Conservation (phyloP, 352 stramenopile species). For the Globisporangium ultimum region DNA sequence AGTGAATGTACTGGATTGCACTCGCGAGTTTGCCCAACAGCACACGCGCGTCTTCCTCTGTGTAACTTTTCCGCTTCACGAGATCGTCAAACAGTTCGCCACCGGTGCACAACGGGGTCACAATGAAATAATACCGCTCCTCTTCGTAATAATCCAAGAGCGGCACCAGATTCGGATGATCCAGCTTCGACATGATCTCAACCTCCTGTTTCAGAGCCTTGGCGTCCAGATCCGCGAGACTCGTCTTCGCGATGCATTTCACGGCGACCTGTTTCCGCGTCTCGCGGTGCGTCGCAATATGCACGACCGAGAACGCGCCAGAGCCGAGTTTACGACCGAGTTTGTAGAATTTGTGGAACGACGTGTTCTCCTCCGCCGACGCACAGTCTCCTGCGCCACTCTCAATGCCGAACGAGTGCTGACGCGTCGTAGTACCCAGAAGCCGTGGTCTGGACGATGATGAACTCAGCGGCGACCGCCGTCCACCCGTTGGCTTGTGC, state of each 20-base stretch:
- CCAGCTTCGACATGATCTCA: conserved; percentile 62
- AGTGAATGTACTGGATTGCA: conserved; percentile 92
- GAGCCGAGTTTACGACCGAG: conserved; percentile 83
- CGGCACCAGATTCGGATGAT: conserved; percentile 74
- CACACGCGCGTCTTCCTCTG: conserved; percentile 91
- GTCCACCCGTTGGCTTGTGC: conserved; percentile 10
- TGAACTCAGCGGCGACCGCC: conserved; percentile 13
- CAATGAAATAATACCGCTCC: conserved; percentile 73
- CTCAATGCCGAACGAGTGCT: conserved; percentile 46
- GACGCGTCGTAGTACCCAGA: conserved; percentile 18
- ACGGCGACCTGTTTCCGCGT: conserved; percentile 75
- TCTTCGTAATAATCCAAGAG: conserved; percentile 78
- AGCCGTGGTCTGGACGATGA: conserved; percentile 9
- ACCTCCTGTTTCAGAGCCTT: conserved; percentile 66
- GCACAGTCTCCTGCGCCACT: conserved; percentile 10
- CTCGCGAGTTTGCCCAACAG: conserved; percentile 90
- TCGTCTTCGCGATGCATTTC: conserved; percentile 73
- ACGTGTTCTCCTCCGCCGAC: conserved; percentile 16
- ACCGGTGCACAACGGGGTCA: conserved; percentile 73
- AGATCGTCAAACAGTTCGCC: conserved; percentile 96
- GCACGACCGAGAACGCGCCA: conserved; percentile 87
- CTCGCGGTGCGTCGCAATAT: conserved; percentile 70
- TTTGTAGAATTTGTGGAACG: conserved; percentile 76
- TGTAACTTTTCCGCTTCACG: conserved; percentile 93
- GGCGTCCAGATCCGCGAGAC: conserved; percentile 46